These are phyloP conservation scores for Lithohypha guttulata DNA, from an alignment of 2,329 filamentous ascomycete genomes.

Conservation along the genomic window DNA sequence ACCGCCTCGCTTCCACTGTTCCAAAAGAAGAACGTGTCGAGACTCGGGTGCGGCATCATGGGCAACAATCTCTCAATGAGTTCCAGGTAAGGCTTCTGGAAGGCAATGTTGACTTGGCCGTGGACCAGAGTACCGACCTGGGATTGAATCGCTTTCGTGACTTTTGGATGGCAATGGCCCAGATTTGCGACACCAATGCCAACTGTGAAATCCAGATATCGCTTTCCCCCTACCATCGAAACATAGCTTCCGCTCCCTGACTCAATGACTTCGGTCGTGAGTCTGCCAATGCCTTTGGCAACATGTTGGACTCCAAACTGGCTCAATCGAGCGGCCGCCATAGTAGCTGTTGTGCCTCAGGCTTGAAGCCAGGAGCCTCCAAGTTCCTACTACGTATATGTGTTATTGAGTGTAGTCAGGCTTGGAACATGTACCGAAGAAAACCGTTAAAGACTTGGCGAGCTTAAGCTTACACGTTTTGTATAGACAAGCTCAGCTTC, in stretches of 20 bases:
- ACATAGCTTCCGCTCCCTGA: slow-evolving; percentile 26
- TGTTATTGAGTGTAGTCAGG: too few relatives aligned
- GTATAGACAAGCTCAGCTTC: too few relatives aligned
- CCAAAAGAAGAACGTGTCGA: slow-evolving; percentile 34
- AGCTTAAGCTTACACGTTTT: too few relatives aligned
- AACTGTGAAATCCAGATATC: slow-evolving; percentile 27
- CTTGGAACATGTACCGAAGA: too few relatives aligned
- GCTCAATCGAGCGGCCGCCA: slow-evolving; percentile 20
- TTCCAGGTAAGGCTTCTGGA: slow-evolving; percentile 30
- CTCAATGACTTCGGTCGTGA: slow-evolving; percentile 24
- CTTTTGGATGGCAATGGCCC: slow-evolving; percentile 29
- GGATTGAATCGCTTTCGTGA: slow-evolving; percentile 28
- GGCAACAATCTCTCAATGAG: slow-evolving; percentile 27
- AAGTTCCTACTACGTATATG: too few relatives aligned
- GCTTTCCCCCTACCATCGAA: slow-evolving; percentile 23
- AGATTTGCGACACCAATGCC: slow-evolving; percentile 29
- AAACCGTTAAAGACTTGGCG: too few relatives aligned
- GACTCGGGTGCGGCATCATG: slow-evolving; percentile 27
- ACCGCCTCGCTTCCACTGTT: slow-evolving; percentile 29
- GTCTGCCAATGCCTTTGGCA: slow-evolving; percentile 21
- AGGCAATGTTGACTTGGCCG: slow-evolving; percentile 32
- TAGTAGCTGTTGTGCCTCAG: too few relatives aligned
- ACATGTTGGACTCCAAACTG: slow-evolving; percentile 23
- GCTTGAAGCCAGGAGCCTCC: too few relatives aligned
- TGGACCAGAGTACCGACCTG: slow-evolving; percentile 31